A percentile compares a stretch with the other conserved stretches of the same genome.
Conservation (phyloP, 257 asterid genomes). For the Coffea eugenioides region DNA sequence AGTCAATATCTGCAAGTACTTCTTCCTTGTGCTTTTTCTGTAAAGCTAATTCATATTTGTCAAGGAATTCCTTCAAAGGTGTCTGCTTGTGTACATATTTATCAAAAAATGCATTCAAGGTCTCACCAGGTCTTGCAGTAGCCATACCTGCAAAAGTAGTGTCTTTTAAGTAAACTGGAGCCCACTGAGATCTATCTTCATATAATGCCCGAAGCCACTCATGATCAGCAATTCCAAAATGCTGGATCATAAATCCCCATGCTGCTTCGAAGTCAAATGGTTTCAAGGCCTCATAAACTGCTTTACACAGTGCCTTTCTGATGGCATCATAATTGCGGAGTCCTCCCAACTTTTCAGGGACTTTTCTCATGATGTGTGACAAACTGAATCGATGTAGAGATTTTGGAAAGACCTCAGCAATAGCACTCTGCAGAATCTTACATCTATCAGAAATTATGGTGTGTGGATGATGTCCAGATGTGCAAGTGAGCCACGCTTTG, state of each 20-base stretch:
- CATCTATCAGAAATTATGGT: conserved; percentile 74
- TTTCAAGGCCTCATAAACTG: conserved; percentile 59
- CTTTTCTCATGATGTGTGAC: conserved; percentile 64
- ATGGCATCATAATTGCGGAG: conserved; percentile 38
- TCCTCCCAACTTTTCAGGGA: conserved; percentile 83
- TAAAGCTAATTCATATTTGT: conserved; percentile 75
- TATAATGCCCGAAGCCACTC: conserved; percentile 70
- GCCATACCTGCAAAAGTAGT: conserved; percentile 71
- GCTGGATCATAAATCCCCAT: conserved; percentile 74
- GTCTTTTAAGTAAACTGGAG: conserved; percentile 72
- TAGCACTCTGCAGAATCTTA: conserved; percentile 57
- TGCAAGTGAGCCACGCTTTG: conserved; percentile 57
- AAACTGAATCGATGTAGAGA: conserved; percentile 61
- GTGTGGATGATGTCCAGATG: conserved; percentile 50
- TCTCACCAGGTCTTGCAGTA: conserved; percentile 49
- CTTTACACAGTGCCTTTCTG: conserved; percentile 40
- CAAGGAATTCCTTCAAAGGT: conserved; percentile 74
- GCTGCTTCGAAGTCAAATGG: conserved; percentile 75
- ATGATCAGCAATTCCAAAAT: conserved; percentile 53
- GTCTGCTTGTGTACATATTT: conserved; percentile 79
- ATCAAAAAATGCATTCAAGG: conserved; percentile 53
- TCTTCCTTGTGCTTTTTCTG: conserved; percentile 76
- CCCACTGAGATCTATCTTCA: conserved; percentile 71
- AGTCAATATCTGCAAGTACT: conserved; percentile 57
- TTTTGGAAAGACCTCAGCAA: conserved; percentile 60